Percentiles rank a stretch among this genome's conserved stretches.
Evolutionary conservation across 1,284 basidiomycete genomes (phyloP).

Genomic region (Stereum hirsutum): DNA sequence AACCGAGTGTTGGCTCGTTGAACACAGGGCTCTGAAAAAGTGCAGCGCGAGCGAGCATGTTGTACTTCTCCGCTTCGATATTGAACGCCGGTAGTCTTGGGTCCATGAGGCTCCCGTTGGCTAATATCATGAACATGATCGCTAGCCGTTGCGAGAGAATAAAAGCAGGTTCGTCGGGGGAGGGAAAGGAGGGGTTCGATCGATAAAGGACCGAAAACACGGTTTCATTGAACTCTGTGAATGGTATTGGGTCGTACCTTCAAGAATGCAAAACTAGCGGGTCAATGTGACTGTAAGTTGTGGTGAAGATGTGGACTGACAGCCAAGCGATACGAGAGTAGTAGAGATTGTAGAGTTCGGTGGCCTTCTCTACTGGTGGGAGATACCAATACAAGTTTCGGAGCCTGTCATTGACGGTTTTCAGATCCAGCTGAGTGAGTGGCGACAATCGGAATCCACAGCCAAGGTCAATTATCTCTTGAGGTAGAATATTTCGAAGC

Average conservation of each 20-base stretch:
- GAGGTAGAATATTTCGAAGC: conserved; percentile 46
- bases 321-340: conserved; percentile 71
- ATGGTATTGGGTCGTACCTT: conserved; percentile 70
- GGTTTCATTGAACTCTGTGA: conserved; percentile 56
- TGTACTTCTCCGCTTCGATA: conserved; percentile 70
- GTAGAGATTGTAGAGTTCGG: conserved; percentile 52
- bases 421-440: conserved; percentile 27
- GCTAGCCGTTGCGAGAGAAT: conserved; percentile 57
- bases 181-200: conserved; percentile 27
- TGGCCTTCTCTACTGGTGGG: conserved; percentile 47
- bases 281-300: background rate
- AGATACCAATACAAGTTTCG: conserved; percentile 61
- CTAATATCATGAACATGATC: conserved; percentile 67
- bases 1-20: conserved; percentile 63
- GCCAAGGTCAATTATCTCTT: conserved; percentile 52
- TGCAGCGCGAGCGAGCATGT: conserved; percentile 64
- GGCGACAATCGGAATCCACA: conserved; percentile 58
- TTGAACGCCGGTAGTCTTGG: conserved; percentile 53
- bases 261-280: conserved; percentile 5
- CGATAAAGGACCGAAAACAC: conserved; percentile 57
- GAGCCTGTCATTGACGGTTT: conserved; percentile 37
- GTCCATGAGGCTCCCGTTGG: conserved; percentile 68
- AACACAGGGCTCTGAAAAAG: conserved; percentile 65
- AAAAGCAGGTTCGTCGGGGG: conserved; percentile 39
- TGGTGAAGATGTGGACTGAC: conserved; percentile 25